Evolutionary conservation across 805 yeast genomes (phyloP).

Genomic region (Osmozyma mogii): DNA sequence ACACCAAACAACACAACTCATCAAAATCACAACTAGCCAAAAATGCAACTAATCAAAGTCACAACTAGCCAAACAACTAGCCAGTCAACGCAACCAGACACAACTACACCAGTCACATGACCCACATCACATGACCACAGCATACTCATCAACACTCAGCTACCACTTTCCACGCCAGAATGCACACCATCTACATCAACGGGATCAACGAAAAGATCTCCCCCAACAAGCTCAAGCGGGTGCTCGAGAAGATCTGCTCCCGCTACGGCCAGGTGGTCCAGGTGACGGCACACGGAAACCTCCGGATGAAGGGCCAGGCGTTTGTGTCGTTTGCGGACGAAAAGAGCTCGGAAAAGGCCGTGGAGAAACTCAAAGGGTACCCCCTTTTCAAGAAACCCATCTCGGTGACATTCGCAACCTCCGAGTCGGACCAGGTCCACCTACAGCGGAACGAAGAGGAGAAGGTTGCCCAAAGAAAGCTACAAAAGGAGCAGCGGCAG

Average conservation of each 20-base stretch:
- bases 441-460: slow-evolving; percentile 5
- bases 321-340: slow-evolving; percentile 49
- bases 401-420: slow-evolving; percentile 35
- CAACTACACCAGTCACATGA: too few species aligned
- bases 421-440: slow-evolving; percentile 35
- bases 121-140: too few species aligned
- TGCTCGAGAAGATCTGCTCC: slow-evolving; percentile 35
- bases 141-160: too few species aligned
- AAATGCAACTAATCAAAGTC: too few species aligned
- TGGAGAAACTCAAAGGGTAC: slow-evolving; percentile 32
- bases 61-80: too few species aligned
- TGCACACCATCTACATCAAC: slow-evolving; percentile 44
- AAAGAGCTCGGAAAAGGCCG: slow-evolving; percentile 39
- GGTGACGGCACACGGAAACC: slow-evolving; percentile 49
- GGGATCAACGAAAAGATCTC: slow-evolving; percentile 68
- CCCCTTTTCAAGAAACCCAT: slow-evolving; percentile 42
- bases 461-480: slow-evolving; percentile 4
- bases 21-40: too few species aligned
- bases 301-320: slow-evolving; percentile 78
- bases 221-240: slow-evolving; percentile 38
- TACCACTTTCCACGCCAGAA: too few species aligned
- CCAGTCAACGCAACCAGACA: too few species aligned
- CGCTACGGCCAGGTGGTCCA: slow-evolving; percentile 42
- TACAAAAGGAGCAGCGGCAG: slow-evolving; percentile 13
- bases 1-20: too few species aligned